Evolutionary conservation across 2,329 filamentous ascomycete species (phyloP).

Genomic region (Hymenoscyphus linearis): DNA sequence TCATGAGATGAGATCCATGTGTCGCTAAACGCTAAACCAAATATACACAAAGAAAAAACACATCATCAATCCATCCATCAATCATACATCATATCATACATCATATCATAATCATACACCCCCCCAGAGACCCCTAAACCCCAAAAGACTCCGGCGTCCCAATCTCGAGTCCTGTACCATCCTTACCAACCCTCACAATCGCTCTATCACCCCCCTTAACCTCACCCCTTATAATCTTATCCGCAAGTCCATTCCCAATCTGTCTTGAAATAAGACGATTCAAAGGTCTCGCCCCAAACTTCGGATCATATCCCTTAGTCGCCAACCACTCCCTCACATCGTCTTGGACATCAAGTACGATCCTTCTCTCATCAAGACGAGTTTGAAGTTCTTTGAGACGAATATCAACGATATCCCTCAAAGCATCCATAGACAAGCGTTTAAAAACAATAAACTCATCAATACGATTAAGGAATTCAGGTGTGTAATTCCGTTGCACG

Average conservation of each 20-base stretch:
- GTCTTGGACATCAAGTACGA: conserved; percentile 65
- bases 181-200: conserved; percentile 61
- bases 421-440: conserved; percentile 68
- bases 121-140: neutral
- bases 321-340: conserved; percentile 82
- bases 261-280: conserved; percentile 88
- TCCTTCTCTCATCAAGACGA: conserved; percentile 79
- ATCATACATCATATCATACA: too few species aligned
- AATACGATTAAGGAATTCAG: conserved; percentile 93
- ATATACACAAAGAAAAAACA: neutral
- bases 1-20: neutral
- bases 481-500: conserved; percentile 69
- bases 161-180: conserved; percentile 54
- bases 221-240: conserved; percentile 84
- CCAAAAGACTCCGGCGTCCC: conserved; percentile 7
- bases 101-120: too few species aligned
- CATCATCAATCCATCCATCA: neutral
- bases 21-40: neutral
- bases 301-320: conserved; percentile 83
- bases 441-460: conserved; percentile 98
- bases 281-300: conserved; percentile 83
- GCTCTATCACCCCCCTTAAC: conserved; percentile 71
- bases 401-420: conserved; percentile 92
- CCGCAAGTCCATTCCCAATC: conserved; percentile 82
- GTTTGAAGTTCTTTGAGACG: conserved; percentile 77